Evolutionary conservation across 148 eudicot genomes (phyloP).

Genomic region (Pharnaceum exiguum): DNA sequence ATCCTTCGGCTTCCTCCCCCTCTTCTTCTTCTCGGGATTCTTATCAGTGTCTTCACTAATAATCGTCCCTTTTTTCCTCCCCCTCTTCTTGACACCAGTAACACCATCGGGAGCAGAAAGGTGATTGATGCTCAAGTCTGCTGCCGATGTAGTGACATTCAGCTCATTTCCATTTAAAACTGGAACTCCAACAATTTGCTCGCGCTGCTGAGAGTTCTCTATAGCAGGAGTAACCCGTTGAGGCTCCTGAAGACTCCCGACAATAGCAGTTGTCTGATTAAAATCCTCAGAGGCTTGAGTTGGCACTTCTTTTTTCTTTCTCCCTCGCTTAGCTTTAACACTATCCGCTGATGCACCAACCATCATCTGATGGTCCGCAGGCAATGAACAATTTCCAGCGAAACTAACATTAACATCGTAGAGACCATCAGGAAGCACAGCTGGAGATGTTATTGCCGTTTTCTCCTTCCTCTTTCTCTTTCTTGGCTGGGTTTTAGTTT

Average conservation of each 20-base stretch:
- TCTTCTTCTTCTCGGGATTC: slow-evolving; percentile 20
- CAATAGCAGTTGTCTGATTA: slow-evolving; percentile 6
- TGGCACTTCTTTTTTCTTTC: slow-evolving; percentile 14
- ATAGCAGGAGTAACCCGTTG: slow-evolving; percentile 7
- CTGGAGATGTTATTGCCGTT: slow-evolving; percentile 11
- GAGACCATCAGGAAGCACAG: slow-evolving; percentile 9
- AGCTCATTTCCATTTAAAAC: slow-evolving; percentile 35
- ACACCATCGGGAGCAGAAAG: slow-evolving; percentile 10
- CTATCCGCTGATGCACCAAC: slow-evolving; percentile 2
- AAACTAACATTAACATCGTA: slow-evolving; percentile 22
- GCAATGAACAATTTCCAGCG: slow-evolving; percentile 25
- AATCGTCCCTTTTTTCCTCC: slow-evolving; percentile 21
- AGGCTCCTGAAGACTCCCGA: slow-evolving; percentile 8
- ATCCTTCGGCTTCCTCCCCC: slow-evolving; percentile 17
- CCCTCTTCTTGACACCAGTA: slow-evolving; percentile 31
- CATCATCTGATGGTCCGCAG: slow-evolving; percentile 22
- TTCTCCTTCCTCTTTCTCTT: slow-evolving; percentile 31
- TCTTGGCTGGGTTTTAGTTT: slow-evolving; percentile 15
- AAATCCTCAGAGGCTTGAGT: slow-evolving; percentile 13
- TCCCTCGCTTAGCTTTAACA: slow-evolving; percentile 16
- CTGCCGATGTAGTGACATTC: slow-evolving; percentile 17
- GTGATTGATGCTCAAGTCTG: slow-evolving; percentile 7
- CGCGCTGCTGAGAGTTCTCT: slow-evolving; percentile 2
- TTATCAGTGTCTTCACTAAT: not conserved
- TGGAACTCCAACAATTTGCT: slow-evolving; percentile 22